Evolutionary conservation across 2,329 filamentous ascomycete genomes (phyloP).

Genomic region (Beauveria asiatica): DNA sequence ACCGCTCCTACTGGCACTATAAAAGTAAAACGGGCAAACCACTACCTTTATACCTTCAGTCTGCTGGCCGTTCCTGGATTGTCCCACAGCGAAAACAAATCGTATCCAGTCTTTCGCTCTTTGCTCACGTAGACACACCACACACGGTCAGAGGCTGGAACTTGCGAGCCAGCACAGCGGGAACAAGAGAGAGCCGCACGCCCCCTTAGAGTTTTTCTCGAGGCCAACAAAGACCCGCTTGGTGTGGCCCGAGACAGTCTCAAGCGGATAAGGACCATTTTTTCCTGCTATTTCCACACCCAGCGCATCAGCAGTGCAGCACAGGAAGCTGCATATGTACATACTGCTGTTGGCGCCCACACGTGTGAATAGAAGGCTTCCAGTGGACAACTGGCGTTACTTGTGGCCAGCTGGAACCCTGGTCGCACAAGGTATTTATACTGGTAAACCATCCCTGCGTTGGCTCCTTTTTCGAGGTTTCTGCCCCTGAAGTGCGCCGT

Average conservation of each 20-base stretch:
- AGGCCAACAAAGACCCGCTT: conserved; percentile 7
- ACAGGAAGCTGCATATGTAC: neutral
- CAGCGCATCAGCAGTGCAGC: neutral
- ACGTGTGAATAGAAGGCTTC: conserved; percentile 2
- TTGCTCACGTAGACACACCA: neutral
- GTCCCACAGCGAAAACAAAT: conserved; percentile 8
- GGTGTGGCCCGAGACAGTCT: conserved; percentile 4
- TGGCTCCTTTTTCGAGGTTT: too few species aligned
- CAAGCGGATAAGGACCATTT: neutral
- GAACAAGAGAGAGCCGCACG: neutral
- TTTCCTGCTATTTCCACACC: conserved; percentile 4
- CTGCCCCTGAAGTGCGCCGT: neutral
- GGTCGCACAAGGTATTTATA: neutral
- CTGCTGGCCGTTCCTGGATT: conserved; percentile 4
- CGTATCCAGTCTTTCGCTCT: conserved; percentile 10
- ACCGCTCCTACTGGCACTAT: neutral
- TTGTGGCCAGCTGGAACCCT: neutral
- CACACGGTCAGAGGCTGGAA: neutral
- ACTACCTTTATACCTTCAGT: conserved; percentile 10
- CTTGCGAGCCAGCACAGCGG: neutral
- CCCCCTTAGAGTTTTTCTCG: conserved; percentile 3
- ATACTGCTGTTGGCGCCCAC: neutral
- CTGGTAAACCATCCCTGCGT: neutral
- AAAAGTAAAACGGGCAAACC: conserved; percentile 1
- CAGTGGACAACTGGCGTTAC: neutral